Conservation (phyloP, 352 stramenopile species). For the Globisporangium solare region DNA sequence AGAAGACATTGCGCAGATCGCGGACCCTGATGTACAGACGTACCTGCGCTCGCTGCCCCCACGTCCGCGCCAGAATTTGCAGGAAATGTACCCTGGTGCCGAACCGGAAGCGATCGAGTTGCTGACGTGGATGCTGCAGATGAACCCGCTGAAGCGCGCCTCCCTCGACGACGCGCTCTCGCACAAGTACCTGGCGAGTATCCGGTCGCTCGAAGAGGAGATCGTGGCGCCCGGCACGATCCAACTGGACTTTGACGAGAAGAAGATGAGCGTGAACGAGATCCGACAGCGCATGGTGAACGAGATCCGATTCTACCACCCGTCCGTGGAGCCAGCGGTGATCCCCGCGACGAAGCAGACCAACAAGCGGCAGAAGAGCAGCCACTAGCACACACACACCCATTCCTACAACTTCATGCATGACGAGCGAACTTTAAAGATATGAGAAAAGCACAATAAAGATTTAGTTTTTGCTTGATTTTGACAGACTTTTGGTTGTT, state of each 20-base stretch:
- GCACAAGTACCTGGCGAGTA: constrained; percentile 83
- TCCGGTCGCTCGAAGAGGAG: constrained; percentile 82
- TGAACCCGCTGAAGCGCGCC: constrained; percentile 79
- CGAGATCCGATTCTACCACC: constrained; percentile 80
- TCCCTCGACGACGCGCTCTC: constrained; percentile 76
- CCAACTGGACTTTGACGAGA: constrained; percentile 83
- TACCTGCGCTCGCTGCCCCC: constrained; percentile 74
- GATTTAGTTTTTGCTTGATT: no score
- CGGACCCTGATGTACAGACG: constrained; percentile 76
- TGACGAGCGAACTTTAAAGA: background rate
- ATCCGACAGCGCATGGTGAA: constrained; percentile 79
- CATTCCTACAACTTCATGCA: background rate
- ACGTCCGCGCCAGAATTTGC: constrained; percentile 63
- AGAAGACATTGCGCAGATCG: constrained; percentile 82
- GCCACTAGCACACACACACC: background rate
- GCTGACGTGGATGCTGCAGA: constrained; percentile 80
- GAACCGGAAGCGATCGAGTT: constrained; percentile 80
- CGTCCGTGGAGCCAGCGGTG: constrained; percentile 15
- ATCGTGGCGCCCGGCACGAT: constrained; percentile 81
- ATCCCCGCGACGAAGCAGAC: constrained; percentile 7
- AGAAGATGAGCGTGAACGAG: constrained; percentile 75
- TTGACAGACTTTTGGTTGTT: no score
- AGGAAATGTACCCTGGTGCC: constrained; percentile 81
- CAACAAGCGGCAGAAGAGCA: constrained; percentile 15
- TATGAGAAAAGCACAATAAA: background rate